Conservation (phyloP, 495 filamentous ascomycete species). For the Lepraria neglecta region DNA sequence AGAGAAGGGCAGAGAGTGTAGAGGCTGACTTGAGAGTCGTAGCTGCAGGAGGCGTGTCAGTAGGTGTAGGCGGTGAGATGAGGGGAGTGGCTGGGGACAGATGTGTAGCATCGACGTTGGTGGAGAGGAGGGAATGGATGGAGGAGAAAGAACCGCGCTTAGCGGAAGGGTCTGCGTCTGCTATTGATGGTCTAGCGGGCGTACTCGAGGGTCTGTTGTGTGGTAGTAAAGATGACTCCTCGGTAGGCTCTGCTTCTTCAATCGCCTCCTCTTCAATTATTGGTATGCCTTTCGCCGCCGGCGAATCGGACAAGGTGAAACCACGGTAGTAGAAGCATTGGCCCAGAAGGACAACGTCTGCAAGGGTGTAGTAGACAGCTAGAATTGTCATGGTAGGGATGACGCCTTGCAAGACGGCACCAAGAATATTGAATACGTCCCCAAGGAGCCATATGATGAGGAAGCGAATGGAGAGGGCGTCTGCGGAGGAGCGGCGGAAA, state of each 20-base stretch:
- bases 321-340: constrained; percentile 95
- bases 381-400: constrained; percentile 95
- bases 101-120: constrained; percentile 53
- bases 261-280: constrained; percentile 20
- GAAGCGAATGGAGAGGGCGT: constrained; percentile 85
- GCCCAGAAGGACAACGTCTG: constrained; percentile 76
- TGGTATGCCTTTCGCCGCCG: background rate
- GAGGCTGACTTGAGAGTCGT: constrained; percentile 33
- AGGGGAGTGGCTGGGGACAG: constrained; percentile 77
- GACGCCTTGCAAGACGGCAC: constrained; percentile 86
- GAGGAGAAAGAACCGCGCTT: constrained; percentile 28
- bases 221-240: constrained; percentile 27
- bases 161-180: constrained; percentile 13
- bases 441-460: constrained; percentile 85
- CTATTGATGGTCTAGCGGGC: constrained; percentile 12
- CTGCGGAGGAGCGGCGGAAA: constrained; percentile 77
- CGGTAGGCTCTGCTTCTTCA: constrained; percentile 16
- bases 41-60: constrained; percentile 22
- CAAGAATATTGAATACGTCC: constrained; percentile 95
- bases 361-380: constrained; percentile 90
- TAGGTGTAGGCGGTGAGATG: constrained; percentile 35
- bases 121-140: constrained; percentile 30
- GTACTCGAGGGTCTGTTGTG: constrained; percentile 7
- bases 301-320: constrained; percentile 60
- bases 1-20: constrained; percentile 51